Percentiles rank a stretch among this genome's conserved stretches.
Evolutionary conservation across 2,329 filamentous ascomycete genomes (phyloP).

Genomic region (Fusarium siculi): DNA sequence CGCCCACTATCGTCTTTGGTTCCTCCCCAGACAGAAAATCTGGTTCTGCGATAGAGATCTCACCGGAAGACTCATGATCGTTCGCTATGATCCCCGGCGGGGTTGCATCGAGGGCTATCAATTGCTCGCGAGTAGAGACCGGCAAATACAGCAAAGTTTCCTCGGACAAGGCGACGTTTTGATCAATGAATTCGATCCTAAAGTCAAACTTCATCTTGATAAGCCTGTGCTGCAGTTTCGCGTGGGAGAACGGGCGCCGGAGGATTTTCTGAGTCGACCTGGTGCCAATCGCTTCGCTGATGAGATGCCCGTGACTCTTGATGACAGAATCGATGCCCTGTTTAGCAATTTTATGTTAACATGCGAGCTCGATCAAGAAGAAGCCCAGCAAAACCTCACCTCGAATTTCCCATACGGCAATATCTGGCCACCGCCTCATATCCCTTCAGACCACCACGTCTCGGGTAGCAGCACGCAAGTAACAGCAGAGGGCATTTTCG

Average conservation of each 20-base stretch:
- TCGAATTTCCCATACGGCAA: slow-evolving; percentile 57
- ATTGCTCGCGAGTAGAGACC: slow-evolving; percentile 72
- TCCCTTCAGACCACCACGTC: slow-evolving; percentile 72
- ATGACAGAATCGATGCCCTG: slow-evolving; percentile 59
- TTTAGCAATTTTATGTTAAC: slow-evolving; percentile 77
- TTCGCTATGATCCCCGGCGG: slow-evolving; percentile 77
- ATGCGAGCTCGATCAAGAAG: slow-evolving; percentile 56
- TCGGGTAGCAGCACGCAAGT: slow-evolving; percentile 44
- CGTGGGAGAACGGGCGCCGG: slow-evolving; percentile 19
- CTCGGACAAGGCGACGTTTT: slow-evolving; percentile 71
- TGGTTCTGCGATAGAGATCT: slow-evolving; percentile 85
- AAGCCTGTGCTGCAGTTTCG: slow-evolving; percentile 73
- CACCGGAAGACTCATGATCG: slow-evolving; percentile 78
- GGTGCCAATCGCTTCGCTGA: slow-evolving; percentile 56
- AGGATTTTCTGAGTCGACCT: slow-evolving; percentile 22
- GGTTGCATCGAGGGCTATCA: slow-evolving; percentile 85
- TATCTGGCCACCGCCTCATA: slow-evolving; percentile 80
- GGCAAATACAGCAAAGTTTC: slow-evolving; percentile 71
- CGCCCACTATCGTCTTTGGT: slow-evolving; percentile 85
- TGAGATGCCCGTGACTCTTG: slow-evolving; percentile 64
- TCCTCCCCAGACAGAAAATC: slow-evolving; percentile 79
- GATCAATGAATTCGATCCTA: slow-evolving; percentile 78
- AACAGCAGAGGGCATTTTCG: slow-evolving; percentile 37
- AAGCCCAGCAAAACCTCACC: slow-evolving; percentile 46
- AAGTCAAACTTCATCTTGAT: slow-evolving; percentile 77